Evolutionary conservation across 2,329 filamentous ascomycete genomes (phyloP), one percentile per base, ranked within the genome.

Genomic region (Fusarium sp.): DNA sequence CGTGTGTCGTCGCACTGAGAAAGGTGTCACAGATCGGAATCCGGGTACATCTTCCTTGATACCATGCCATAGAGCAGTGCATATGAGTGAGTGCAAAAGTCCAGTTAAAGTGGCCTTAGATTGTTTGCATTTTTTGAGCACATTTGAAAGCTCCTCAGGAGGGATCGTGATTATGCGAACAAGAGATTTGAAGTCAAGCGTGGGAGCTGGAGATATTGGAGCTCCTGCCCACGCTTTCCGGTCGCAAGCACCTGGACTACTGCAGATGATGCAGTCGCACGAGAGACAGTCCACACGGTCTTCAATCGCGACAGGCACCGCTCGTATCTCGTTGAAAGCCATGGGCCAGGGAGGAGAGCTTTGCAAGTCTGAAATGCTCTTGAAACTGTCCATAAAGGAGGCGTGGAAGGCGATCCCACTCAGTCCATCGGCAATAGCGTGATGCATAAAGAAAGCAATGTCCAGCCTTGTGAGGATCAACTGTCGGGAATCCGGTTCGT

Each of bases 371-470:
- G 31, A 46, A 6, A 33, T 17, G 4, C 17, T 9, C 5, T 26
- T 22, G 6, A 70, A 45, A 4, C 39, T 31, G 0, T 21, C 50
- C 53, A 65, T 59, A 0, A 70, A 8, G 2, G 59, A 53, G 1
- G 38, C 4, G 7, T 70, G 68, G 1, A 70, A 70, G 2, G 56
- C 36, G 4, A 67, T 17, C 0, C 54, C 47, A 1, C 68, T 70
- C 15, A 67, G 1, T 2, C 67, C 68, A 26, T 71, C 67, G 0
- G 56, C 57, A 2, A 71, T 47, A 2, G 67, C 63, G 15, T 71
- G 68, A 3, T 70, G 63, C 1, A 59, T 40, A 5, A 65, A 10
- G 34, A 70, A 70, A 11, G 45, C 21, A 10, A 62, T 39, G 3
- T 60, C 38, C 1, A 71, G 6, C 11, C 21, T 70, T 2, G 8